Base-by-base conservation (phyloP, 2,329 filamentous ascomycete species). In the Hypoxylon sp. region DNA sequence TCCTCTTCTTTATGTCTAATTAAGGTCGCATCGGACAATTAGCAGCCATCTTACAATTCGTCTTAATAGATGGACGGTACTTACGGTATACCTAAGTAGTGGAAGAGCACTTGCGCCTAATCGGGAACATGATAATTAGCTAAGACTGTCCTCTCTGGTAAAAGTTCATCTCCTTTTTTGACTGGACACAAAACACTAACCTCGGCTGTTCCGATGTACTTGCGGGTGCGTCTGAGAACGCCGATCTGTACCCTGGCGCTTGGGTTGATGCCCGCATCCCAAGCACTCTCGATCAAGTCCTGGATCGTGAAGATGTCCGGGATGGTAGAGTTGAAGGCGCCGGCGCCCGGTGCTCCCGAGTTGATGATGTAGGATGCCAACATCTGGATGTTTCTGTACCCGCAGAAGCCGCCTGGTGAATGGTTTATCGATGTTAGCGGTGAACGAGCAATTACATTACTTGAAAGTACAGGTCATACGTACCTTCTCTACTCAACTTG, bases 321-420 rank as follows among this genome's bases (percentile, higher is more conserved):
- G 5, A 94, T 82, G 1, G 81, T 83, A 3, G 83, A 82, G 1
- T 83, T 79, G 66, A 97, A 92, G 52, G 83, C 80, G 44, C 90
- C 83, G 67, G 86, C 80, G 0, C 92, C 92, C 11, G 83, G 80
- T 11, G 83, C 84, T 42, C 82, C 78, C 1, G 87, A 81, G 8
- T 86, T 87, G 65, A 90, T 87, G 19, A 98, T 88, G 77, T 93
- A 94, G 0, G 94, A 95, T 13, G 91, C 83, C 73, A 98, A 80
- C 90, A 97, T 97, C 78, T 98, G 96, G 33, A 97, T 97, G 76
- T 97, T 98, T 44, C 95, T 88, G 78, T 98, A 98, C 3, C 95
- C 95, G 77, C 95, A 98, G 78, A 98, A 98, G 5, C 94, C 92
- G 22, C 94, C 94, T 88, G 22, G 8, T 19, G 47, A 29, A 33